Conservation (phyloP, 768 basidiomycete genomes). For the Mycena pura region DNA sequence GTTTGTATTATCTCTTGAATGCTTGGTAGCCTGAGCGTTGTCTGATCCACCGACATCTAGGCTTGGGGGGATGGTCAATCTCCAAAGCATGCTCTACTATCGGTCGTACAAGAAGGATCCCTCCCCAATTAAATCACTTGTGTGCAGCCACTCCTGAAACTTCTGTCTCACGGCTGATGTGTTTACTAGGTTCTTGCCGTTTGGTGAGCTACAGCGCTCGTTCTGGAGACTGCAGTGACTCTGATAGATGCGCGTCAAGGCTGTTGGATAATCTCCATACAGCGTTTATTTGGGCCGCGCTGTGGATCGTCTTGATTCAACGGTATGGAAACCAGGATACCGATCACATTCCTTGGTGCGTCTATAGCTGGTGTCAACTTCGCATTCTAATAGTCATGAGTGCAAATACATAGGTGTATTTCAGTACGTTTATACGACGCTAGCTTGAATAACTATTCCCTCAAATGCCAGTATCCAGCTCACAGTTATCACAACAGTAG, state of each 20-base stretch:
- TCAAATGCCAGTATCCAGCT: constrained; percentile 15
- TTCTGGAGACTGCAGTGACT: not conserved
- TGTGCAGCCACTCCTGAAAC: not conserved
- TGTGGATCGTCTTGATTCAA: constrained; percentile 41
- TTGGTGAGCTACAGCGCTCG: constrained; percentile 11
- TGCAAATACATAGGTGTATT: constrained; percentile 1
- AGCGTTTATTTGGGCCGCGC: constrained; percentile 35
- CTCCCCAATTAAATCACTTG: not conserved
- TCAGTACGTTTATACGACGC: constrained; percentile 2
- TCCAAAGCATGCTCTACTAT: constrained; percentile 11
- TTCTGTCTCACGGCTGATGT: not conserved
- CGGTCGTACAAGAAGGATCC: constrained; percentile 11
- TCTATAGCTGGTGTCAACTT: not conserved
- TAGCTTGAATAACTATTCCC: not conserved
- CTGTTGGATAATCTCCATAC: constrained; percentile 40
- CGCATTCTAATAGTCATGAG: not conserved
- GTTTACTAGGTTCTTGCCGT: constrained; percentile 16
- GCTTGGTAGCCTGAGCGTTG: not conserved
- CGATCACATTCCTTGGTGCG: constrained; percentile 39
- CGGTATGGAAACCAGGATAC: constrained; percentile 36
- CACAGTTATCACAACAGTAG: constrained; percentile 34
- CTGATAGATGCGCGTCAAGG: constrained; percentile 18
- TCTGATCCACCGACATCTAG: not conserved
- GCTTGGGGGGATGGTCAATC: constrained; percentile 9
- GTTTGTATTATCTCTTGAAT: not conserved